Evolutionary conservation across 2,329 filamentous ascomycete genomes (phyloP), one percentile per base, ranked within the genome.

Genomic region (Aspergillus spinulosporus): DNA sequence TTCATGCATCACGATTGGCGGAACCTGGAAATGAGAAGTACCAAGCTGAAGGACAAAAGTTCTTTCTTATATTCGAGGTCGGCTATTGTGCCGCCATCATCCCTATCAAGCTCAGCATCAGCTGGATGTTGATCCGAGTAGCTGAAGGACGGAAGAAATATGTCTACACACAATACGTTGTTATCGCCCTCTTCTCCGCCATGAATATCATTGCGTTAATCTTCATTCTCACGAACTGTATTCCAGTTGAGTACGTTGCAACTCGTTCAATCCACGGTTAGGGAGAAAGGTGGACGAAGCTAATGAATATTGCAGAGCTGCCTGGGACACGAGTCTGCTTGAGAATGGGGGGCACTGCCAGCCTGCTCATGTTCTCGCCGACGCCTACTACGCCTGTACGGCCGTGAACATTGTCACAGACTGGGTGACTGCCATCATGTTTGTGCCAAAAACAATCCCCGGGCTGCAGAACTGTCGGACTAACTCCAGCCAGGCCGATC

Each of bases 401-500:
- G 63, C 64, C 31, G 62, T 65, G 31, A 66, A 66, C n/a, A 66
- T 66, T 11, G 14, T 59, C 32, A 66, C 64, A 5, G 64, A 66
- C 42, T 66, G 64, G 64, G 43, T 65, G 2, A 66, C 63, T 9
- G 64, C 63, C 37, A 52, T 63, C 40, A 58, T 66, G 62, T 59
- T 66, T 66, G 59, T 55, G 15, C 32, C 50, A 12, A 2, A 8
- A 8, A 12, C 7, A 34, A 32, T 42, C 36, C 26, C 11, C 2
- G 7, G 4, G 4, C 9, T 50, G 12, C 5, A 6, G 14, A 9
- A 28, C 12, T 3, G 21, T 21, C 21, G 21, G 9, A 15, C 49
- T 52, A 66, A 49, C 66, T 70, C 69, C 26, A 63, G 28, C 73
- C 12, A 69, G 79, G 5, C 77, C 77, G 1, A 68, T 72, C 4